Percentiles rank a stretch among this genome's conserved stretches.
These are phyloP conservation scores for Gloeopeniophorella convolvens DNA, from an alignment of 768 basidiomycete genomes.

Conservation along the genomic window DNA sequence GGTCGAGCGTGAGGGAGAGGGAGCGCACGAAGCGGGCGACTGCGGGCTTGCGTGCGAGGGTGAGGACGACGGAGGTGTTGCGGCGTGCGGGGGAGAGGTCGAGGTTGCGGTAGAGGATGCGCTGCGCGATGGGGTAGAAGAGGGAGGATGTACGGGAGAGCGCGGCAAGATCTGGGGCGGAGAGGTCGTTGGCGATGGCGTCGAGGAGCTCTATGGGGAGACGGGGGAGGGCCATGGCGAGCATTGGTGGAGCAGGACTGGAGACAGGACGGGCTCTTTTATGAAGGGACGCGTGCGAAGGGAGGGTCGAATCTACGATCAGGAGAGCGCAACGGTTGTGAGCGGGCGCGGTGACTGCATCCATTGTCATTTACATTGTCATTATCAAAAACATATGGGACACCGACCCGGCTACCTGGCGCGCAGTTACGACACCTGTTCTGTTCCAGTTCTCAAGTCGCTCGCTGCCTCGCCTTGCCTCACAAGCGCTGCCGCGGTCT, in stretches of 20 bases:
- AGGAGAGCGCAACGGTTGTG: no score
- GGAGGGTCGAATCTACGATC: constrained; percentile 1
- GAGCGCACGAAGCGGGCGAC: constrained; percentile 57
- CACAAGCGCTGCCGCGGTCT: no score
- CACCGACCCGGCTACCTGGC: no score
- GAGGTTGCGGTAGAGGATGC: constrained; percentile 57
- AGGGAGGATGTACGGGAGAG: constrained; percentile 40
- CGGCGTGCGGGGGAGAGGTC: constrained; percentile 36
- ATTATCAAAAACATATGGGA: no score
- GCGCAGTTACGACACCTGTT: no score
- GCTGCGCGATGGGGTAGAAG: constrained; percentile 46
- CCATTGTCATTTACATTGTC: no score
- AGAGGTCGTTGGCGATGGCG: constrained; percentile 34
- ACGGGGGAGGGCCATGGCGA: constrained; percentile 36
- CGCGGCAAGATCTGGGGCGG: constrained; percentile 37
- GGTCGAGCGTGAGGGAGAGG: constrained; percentile 49
- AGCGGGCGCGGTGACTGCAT: no score
- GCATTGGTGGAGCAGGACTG: not conserved
- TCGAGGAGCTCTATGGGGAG: constrained; percentile 63
- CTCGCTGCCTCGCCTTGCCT: no score
- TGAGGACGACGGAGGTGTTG: constrained; percentile 44
- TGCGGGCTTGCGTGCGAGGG: constrained; percentile 50
- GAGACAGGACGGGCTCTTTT: constrained; percentile 5
- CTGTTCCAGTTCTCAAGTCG: no score
- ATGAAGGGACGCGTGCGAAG: not conserved